Conservation (phyloP, 257 asterid species). For the Gardenia jasminoides region DNA sequence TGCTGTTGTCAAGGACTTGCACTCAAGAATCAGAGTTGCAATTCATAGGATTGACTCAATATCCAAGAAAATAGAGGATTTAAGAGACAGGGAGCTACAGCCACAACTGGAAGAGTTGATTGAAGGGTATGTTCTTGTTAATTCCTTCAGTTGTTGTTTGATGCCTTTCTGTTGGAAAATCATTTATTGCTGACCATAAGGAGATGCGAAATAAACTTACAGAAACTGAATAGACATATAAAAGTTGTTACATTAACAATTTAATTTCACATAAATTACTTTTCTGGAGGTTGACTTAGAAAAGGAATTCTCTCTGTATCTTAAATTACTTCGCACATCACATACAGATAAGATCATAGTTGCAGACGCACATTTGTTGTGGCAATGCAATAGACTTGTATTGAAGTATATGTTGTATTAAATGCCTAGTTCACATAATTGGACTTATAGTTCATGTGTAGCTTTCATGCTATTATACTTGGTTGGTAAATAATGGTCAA, state of each 20-base stretch:
- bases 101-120: slow-evolving; percentile 98
- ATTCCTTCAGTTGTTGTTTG: background rate
- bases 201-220: background rate
- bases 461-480: background rate
- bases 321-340: background rate
- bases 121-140: slow-evolving; percentile 57
- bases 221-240: background rate
- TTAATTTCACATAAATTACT: background rate
- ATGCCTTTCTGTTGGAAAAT: background rate
- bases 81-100: slow-evolving; percentile 85
- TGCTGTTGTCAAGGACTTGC: slow-evolving; percentile 85
- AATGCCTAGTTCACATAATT: background rate
- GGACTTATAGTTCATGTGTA: background rate
- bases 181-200: background rate
- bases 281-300: background rate
- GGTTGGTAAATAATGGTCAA: background rate
- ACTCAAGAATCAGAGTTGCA: slow-evolving; percentile 85
- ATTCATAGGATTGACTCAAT: slow-evolving; percentile 80
- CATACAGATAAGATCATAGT: background rate
- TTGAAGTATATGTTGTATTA: background rate
- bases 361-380: background rate
- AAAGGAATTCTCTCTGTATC: background rate
- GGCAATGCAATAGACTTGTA: background rate
- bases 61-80: slow-evolving; percentile 82
- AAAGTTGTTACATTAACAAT: background rate